Base-by-base conservation (phyloP, 495 filamentous ascomycete genomes). In the Pseudomonodictys pantanalensis region DNA sequence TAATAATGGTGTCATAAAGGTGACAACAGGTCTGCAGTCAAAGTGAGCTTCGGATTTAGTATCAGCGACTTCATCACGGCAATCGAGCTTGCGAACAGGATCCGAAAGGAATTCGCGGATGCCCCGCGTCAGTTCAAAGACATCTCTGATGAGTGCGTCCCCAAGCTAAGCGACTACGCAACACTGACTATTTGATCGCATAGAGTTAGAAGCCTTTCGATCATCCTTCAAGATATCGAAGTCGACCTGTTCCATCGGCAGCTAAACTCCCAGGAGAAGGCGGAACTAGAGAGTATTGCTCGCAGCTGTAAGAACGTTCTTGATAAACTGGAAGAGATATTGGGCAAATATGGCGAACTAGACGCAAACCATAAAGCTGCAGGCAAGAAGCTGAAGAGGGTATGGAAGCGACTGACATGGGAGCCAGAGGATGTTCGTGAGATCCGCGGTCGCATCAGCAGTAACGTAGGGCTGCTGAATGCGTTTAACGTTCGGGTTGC, bases 391-490 rank as follows among this genome's bases (percentile, higher is more conserved):
- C 12, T 28, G 46, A 30, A 28, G 33, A 58, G 45, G 48, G 58
- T 47, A 28, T 72, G 70, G 70, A 66, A 71, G 52, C 52, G 62
- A 51, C 41, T 74, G 3, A 70, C 44, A 17, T 70, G 59, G 70
- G 65, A 73, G 30, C 70, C 70, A 7, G 62, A 67, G 17, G 68
- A 72, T 29, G 65, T 72, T 30, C 24, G 47, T 9, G 63, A 70
- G 3, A 59, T 72, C 50, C 66, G 68, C 18, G 39, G 33, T 29
- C 66, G 70, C 32, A 62, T 71, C 30, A 65, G 18, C 11, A 24
- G 48, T 22, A 69, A 71, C 54, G 58, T 70, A 28, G 24, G 4
- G 48, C 39, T 70, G 3, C 24, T 35, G 15, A 35, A 35, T 15
- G 32, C 32, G 8, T 35, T 35, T 35, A 35, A 7, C 15, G 7